Conservation (phyloP, 495 filamentous ascomycete species). For the Oidiodendron maius region DNA sequence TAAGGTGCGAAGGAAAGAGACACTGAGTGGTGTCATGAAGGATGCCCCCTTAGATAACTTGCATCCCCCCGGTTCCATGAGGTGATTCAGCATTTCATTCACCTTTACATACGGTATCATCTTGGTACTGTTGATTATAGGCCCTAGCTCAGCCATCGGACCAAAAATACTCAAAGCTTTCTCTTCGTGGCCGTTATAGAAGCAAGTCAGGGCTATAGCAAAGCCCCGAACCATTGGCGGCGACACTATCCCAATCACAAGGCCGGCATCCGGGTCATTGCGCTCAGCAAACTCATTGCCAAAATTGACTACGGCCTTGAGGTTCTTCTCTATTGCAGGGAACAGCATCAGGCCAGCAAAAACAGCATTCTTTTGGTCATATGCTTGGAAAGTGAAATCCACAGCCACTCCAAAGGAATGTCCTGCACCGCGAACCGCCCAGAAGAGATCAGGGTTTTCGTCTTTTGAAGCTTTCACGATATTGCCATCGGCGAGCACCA, state of each 20-base stretch:
- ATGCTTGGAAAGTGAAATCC: not conserved
- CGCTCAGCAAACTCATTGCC: not conserved
- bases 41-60: not conserved
- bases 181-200: slow-evolving; percentile 43
- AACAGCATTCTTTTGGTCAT: not conserved
- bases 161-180: slow-evolving; percentile 34
- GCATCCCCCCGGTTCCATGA: slow-evolving; percentile 6
- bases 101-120: slow-evolving; percentile 36
- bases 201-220: slow-evolving; percentile 24
- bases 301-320: not conserved
- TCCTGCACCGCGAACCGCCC: slow-evolving; percentile 53
- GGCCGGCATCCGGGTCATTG: not conserved
- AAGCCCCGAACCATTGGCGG: not conserved
- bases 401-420: not conserved
- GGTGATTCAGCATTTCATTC: slow-evolving; percentile 31
- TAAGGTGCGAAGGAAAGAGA: not conserved
- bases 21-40: not conserved
- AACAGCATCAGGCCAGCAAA: not conserved
- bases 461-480: slow-evolving; percentile 44
- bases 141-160: slow-evolving; percentile 28
- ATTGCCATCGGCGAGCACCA: slow-evolving; percentile 47
- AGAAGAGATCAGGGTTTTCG: slow-evolving; percentile 54
- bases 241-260: not conserved
- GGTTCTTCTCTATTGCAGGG: not conserved
- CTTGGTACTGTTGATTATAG: slow-evolving; percentile 31